Conservation (phyloP, 768 basidiomycete genomes). For the Leucogyrophana mollusca region DNA sequence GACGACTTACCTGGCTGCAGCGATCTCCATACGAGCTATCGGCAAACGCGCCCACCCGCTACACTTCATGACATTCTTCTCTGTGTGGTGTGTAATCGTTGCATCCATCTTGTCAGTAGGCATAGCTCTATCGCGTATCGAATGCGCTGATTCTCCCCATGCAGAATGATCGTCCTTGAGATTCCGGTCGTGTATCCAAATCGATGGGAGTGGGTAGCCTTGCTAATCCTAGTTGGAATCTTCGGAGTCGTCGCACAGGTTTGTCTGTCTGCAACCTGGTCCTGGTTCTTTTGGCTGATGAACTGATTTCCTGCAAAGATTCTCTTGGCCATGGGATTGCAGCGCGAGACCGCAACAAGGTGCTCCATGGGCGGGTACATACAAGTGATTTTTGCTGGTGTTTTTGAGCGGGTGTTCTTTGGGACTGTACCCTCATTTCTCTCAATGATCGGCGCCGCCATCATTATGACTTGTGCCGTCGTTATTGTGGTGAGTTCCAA, state of each 20-base stretch:
- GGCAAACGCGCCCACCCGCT: constrained; percentile 71
- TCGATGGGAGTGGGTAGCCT: neutral
- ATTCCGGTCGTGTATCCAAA: neutral
- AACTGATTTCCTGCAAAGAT: constrained; percentile 29
- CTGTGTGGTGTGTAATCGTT: constrained; percentile 45
- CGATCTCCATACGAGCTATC: constrained; percentile 56
- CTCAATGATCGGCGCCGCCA: constrained; percentile 58
- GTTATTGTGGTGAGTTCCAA: constrained; percentile 57
- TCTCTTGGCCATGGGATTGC: constrained; percentile 60
- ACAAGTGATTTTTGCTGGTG: constrained; percentile 64
- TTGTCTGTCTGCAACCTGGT: neutral
- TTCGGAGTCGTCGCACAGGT: neutral
- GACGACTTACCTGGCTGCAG: constrained; percentile 19
- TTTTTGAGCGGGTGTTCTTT: constrained; percentile 68
- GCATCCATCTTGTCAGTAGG: neutral
- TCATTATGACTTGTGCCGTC: constrained; percentile 63
- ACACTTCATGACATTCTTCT: constrained; percentile 67
- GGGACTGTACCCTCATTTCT: constrained; percentile 54
- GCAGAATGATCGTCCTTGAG: neutral
- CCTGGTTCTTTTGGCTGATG: too few species aligned
- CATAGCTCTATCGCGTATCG: neutral
- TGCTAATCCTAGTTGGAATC: neutral
- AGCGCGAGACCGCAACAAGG: constrained; percentile 62
- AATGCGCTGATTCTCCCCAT: neutral
- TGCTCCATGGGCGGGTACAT: constrained; percentile 63